Percentiles rank a stretch among this genome's conserved stretches.
Evolutionary conservation across 139 green algal genomes (phyloP).

Genomic region (Ettlia oleoabundans): DNA sequence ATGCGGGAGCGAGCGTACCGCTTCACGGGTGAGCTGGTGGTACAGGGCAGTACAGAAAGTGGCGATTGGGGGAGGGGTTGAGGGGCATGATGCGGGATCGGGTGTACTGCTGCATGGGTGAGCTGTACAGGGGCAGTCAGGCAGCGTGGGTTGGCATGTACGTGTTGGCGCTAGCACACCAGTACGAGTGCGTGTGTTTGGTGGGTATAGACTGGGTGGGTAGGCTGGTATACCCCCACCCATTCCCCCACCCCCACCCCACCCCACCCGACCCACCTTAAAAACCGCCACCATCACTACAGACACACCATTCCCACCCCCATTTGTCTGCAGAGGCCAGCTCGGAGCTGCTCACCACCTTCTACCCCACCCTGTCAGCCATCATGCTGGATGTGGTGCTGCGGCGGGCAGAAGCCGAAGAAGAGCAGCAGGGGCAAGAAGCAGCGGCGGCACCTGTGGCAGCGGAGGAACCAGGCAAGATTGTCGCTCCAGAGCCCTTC

Average conservation of each 20-base stretch:
- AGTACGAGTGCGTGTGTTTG: not conserved
- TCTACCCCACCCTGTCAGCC: conserved; percentile 56
- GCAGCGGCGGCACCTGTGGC: conserved; percentile 2
- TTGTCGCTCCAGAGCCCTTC: too few relatives aligned
- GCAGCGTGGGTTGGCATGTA: too few relatives aligned
- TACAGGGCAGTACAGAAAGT: not conserved
- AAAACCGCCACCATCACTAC: not conserved
- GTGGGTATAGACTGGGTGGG: not conserved
- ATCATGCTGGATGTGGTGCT: conserved; percentile 55
- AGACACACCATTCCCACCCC: not conserved
- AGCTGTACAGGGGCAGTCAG: too few relatives aligned
- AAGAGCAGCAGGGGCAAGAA: not conserved
- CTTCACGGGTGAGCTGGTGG: conserved; percentile 26
- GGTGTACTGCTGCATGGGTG: too few relatives aligned
- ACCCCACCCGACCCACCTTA: too few relatives aligned
- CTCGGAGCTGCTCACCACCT: conserved; percentile 44
- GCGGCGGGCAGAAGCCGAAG: conserved; percentile 22
- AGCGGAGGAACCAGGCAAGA: conserved; percentile 4
- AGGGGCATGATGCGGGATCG: too few relatives aligned
- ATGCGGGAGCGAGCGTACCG: conserved; percentile 41
- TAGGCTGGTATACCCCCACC: too few relatives aligned
- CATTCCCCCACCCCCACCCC: not conserved
- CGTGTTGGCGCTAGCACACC: too few relatives aligned
- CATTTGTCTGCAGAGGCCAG: conserved; percentile 15
- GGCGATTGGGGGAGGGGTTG: too few relatives aligned